Evolutionary conservation across 495 filamentous ascomycete species (phyloP).

Genomic region (Aspergillus conjunctus): DNA sequence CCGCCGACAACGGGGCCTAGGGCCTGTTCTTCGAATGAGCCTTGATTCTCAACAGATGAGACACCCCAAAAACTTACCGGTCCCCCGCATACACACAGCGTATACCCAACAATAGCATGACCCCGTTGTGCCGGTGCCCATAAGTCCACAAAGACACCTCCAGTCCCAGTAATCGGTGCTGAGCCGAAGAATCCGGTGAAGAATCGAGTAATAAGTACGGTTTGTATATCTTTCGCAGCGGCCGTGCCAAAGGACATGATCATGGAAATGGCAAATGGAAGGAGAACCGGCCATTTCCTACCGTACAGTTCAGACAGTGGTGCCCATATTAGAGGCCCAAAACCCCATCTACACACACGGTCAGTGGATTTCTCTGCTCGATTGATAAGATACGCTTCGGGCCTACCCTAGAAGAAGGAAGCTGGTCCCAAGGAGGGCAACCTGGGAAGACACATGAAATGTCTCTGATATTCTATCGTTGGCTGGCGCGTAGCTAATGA

Average conservation of each 20-base stretch:
- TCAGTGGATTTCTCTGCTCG: background rate
- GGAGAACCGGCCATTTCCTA: constrained; percentile 11
- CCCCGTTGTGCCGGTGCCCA: constrained; percentile 49
- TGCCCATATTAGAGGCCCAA: constrained; percentile 22
- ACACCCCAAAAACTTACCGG: constrained; percentile 22
- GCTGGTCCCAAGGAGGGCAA: constrained; percentile 1
- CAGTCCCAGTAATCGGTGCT: constrained; percentile 57
- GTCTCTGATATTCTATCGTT: constrained; percentile 8
- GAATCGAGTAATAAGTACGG: constrained; percentile 60
- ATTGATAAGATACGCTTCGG: background rate
- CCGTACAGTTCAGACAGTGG: constrained; percentile 21
- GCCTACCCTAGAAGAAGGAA: constrained; percentile 2
- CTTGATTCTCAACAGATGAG: background rate
- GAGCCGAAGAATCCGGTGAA: constrained; percentile 57
- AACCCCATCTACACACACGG: background rate
- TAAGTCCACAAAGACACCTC: constrained; percentile 57
- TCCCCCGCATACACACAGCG: constrained; percentile 56
- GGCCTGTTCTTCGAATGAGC: constrained; percentile 17
- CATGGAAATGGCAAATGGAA: constrained; percentile 13
- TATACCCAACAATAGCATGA: constrained; percentile 56
- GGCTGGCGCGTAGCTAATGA: background rate
- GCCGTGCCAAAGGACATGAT: constrained; percentile 48
- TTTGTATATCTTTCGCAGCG: constrained; percentile 56
- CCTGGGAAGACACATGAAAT: constrained; percentile 5
- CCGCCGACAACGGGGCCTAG: constrained; percentile 50